These are phyloP conservation scores for Aspergillus hancockii DNA, from an alignment of 495 filamentous ascomycete species.

Conservation along the genomic window DNA sequence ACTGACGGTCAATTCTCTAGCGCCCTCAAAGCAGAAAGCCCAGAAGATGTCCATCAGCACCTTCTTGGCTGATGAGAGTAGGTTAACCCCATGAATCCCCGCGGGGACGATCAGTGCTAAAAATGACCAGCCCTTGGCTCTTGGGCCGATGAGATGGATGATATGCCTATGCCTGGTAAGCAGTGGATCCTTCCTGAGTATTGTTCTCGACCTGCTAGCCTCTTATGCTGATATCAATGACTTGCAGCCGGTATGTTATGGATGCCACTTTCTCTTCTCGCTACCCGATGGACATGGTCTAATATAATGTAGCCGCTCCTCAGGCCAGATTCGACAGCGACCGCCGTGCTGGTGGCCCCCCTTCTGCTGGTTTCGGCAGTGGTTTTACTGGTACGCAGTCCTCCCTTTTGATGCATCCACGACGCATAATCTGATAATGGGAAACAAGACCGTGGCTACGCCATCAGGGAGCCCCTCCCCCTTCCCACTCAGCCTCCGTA, in stretches of 20 bases:
- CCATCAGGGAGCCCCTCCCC: slow-evolving; percentile 76
- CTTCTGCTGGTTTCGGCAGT: slow-evolving; percentile 46
- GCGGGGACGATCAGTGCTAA: slow-evolving; percentile 39
- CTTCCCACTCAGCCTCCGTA: slow-evolving; percentile 89
- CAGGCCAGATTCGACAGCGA: slow-evolving; percentile 44
- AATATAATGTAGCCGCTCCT: slow-evolving; percentile 37
- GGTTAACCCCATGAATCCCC: slow-evolving; percentile 30
- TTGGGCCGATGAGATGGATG: slow-evolving; percentile 99
- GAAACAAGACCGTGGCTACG: slow-evolving; percentile 56
- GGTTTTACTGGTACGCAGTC: slow-evolving; percentile 36
- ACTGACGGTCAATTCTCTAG: slow-evolving; percentile 48
- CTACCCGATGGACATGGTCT: slow-evolving; percentile 13
- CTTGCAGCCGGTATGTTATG: slow-evolving; percentile 41
- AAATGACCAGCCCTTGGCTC: slow-evolving; percentile 74
- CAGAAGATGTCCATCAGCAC: slow-evolving; percentile 93
- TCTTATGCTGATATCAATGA: slow-evolving; percentile 19
- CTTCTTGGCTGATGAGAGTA: slow-evolving; percentile 88
- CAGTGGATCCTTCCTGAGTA: slow-evolving; percentile 19
- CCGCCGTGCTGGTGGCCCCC: slow-evolving; percentile 42
- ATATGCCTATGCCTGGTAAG: slow-evolving; percentile 72
- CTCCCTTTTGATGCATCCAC: slow-evolving; percentile 1
- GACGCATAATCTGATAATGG: slow-evolving; percentile 19
- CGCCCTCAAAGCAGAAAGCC: slow-evolving; percentile 80
- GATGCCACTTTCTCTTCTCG: slow-evolving; percentile 6
- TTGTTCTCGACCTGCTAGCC: slow-evolving; percentile 16